Evolutionary conservation across 2,329 filamentous ascomycete species (phyloP).

Genomic region (Pleurostoma richardsiae): DNA sequence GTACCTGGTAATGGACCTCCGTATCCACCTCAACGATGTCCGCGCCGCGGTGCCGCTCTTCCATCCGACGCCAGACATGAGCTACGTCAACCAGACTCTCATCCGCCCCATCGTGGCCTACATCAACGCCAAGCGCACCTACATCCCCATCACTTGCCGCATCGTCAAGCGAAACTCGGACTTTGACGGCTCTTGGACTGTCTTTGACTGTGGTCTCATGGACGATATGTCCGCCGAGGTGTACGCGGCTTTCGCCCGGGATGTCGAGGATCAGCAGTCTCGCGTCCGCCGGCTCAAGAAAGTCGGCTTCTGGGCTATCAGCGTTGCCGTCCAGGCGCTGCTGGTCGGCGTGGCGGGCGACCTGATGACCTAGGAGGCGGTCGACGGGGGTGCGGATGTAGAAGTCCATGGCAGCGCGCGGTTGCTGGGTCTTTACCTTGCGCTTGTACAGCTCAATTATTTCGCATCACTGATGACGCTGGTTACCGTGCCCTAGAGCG

Average conservation of each 20-base stretch:
- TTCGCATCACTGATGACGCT: too few relatives aligned
- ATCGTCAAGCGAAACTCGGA: conserved; percentile 85
- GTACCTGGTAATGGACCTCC: conserved; percentile 88
- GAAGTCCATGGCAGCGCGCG: too few relatives aligned
- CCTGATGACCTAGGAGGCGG: conserved; percentile 36
- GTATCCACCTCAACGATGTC: conserved; percentile 93
- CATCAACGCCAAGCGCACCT: conserved; percentile 91
- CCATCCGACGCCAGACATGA: conserved; percentile 67
- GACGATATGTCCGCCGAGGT: conserved; percentile 90
- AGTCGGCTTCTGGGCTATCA: conserved; percentile 89
- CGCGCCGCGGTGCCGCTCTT: conserved; percentile 91
- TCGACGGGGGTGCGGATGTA: neutral
- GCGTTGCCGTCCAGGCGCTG: conserved; percentile 85
- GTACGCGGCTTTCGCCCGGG: conserved; percentile 87
- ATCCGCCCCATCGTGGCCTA: conserved; percentile 96
- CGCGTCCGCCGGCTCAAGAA: conserved; percentile 86
- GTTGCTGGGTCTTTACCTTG: too few relatives aligned
- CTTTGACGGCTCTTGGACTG: conserved; percentile 93
- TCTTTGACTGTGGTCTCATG: conserved; percentile 91
- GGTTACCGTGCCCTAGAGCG: too few relatives aligned
- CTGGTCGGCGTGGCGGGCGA: conserved; percentile 94
- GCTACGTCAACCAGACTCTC: conserved; percentile 93
- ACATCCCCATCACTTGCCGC: conserved; percentile 91
- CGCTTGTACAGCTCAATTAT: too few relatives aligned
- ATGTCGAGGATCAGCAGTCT: conserved; percentile 85